Base-by-base conservation (phyloP, 2,329 filamentous ascomycete genomes). In the Beauveria sp. region DNA sequence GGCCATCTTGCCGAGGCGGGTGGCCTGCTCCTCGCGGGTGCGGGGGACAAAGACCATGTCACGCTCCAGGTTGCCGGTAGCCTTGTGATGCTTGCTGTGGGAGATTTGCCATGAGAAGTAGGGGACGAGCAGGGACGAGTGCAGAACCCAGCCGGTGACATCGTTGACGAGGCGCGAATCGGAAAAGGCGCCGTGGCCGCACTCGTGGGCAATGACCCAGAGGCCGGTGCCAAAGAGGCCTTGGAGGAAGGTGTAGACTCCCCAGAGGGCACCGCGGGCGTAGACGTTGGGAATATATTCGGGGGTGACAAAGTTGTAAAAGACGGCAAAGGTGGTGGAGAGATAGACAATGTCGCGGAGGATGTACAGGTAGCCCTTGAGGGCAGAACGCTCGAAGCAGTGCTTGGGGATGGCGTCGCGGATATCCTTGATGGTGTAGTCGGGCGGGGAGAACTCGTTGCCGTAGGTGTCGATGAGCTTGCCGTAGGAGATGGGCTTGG, bases 31-130 rank as follows among this genome's bases (percentile, higher is more conserved):
- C 67, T 94, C 86, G 62, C 92, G 88, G 61, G 92, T 96, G 77
- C 91, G 91, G 63, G 94, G 94, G n/a, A 97, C 82, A 74, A 97
- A 97, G 65, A 97, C 94, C 94, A 99, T 99, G 78, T 99, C 94
- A 68, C 93, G 91, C 78, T 96, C 92, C 79, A 99, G 87, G 82
- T 99, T 86, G 69, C 92, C 94, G 44, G 94, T 99, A 66, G 92
- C 92, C 84, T 97, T 97, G 89, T 99, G 94, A 82, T 99, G 94
- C 86, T 96, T 96, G 80, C 91, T 90, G 80, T 99, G 94, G 67
- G 92, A 96, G 77, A 97, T 92, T 80, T 99, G 96, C 94, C 94
- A 99, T 73, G 91, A 96, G 81, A 97, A 99, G 81, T 97, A 99
- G 24, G 94, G 94, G 54, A 99, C 93, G 61, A 97, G 82, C 44